Evolutionary conservation across 139 green algal species (phyloP).

Genomic region (Tetradesmus obliquus): DNA sequence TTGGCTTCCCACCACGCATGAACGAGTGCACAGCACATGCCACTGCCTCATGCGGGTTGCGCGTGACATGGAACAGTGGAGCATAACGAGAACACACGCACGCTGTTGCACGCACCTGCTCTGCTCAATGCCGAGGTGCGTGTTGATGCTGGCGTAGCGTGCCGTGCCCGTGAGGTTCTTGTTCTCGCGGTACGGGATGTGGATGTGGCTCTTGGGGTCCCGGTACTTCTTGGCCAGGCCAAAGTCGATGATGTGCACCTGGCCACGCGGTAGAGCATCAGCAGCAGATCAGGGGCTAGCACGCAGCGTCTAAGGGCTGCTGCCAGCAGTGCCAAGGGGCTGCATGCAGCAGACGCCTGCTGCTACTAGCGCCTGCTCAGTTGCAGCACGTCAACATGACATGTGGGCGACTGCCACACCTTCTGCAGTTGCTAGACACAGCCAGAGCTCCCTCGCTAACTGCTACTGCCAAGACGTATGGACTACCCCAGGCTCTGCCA

Average conservation of each 20-base stretch:
- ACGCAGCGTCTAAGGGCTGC: neutral
- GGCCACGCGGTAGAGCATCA: neutral
- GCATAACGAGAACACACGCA: too few species aligned
- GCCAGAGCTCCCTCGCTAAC: neutral
- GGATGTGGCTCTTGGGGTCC: slow-evolving; percentile 98
- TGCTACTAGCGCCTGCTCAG: neutral
- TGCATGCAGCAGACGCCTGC: neutral
- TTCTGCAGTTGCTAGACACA: neutral
- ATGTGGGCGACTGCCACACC: neutral
- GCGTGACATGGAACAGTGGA: too few species aligned
- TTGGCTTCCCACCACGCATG: too few species aligned
- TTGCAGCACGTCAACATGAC: too few species aligned
- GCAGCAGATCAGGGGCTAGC: neutral
- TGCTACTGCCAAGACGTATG: neutral
- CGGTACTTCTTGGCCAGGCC: slow-evolving; percentile 99
- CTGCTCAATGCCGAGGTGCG: slow-evolving; percentile 99
- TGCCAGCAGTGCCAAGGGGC: neutral
- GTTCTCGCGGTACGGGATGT: slow-evolving; percentile 99
- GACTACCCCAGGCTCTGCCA: neutral
- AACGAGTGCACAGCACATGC: too few species aligned
- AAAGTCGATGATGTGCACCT: slow-evolving; percentile 99
- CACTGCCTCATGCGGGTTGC: too few species aligned
- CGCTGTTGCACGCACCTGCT: slow-evolving; percentile 54
- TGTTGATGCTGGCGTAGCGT: slow-evolving; percentile 99
- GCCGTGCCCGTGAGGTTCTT: slow-evolving; percentile 94